Conservation (phyloP, 305 asterid species). For the Rubia balearica region DNA sequence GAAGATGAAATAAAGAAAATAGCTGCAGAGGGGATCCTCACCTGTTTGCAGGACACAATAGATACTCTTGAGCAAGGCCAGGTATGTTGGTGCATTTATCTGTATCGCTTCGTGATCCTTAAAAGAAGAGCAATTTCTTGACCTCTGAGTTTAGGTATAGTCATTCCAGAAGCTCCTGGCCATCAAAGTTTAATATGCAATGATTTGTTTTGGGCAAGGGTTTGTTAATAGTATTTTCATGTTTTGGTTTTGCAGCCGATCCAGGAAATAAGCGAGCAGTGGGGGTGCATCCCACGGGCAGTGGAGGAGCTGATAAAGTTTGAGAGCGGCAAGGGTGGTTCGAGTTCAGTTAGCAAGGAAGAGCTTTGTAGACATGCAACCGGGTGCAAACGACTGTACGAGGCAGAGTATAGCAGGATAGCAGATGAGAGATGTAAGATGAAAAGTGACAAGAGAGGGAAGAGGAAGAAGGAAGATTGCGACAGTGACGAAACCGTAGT, state of each 20-base stretch:
- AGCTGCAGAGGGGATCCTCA: constrained; percentile 12
- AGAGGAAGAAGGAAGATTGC: background rate
- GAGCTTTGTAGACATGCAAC: constrained; percentile 42
- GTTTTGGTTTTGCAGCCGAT: constrained; percentile 18
- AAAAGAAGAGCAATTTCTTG: background rate
- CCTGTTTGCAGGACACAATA: constrained; percentile 10
- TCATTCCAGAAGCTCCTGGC: background rate
- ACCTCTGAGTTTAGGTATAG: background rate
- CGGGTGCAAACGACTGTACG: constrained; percentile 57
- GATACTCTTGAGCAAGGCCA: constrained; percentile 1
- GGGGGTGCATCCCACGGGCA: constrained; percentile 56
- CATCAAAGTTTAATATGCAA: background rate
- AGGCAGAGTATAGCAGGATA: background rate
- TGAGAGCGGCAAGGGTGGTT: constrained; percentile 17
- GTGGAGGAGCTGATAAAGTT: constrained; percentile 46
- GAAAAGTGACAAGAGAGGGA: background rate
- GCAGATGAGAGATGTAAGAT: background rate
- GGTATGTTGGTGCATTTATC: background rate
- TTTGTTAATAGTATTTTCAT: background rate
- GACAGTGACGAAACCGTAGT: constrained; percentile 50
- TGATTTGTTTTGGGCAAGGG: background rate
- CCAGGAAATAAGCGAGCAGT: constrained; percentile 28
- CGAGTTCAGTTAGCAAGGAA: background rate
- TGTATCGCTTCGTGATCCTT: background rate
- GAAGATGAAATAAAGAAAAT: constrained; percentile 2